phyloP scores from a whole-genome alignment of 2,329 filamentous ascomycete genomes.

The Stemphylium vesicarium region DNA sequence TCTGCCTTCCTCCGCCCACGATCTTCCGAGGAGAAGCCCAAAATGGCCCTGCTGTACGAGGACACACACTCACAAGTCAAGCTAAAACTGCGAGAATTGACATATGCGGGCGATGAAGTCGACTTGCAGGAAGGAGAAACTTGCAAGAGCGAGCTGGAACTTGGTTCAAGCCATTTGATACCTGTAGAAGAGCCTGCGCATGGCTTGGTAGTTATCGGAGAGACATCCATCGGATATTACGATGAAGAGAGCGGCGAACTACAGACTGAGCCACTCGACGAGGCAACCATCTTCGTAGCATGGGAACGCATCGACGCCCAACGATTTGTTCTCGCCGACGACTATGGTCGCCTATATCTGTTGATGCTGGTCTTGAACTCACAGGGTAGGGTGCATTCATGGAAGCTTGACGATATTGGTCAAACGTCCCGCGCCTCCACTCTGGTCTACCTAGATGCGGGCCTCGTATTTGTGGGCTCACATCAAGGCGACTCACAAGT shows the following conservation, averaged over 20 bases:
- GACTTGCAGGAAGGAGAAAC: conserved; percentile 61
- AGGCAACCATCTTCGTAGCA: conserved; percentile 86
- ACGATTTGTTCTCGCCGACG: conserved; percentile 87
- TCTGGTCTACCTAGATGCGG: conserved; percentile 77
- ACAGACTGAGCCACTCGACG: conserved; percentile 68
- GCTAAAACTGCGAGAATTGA: conserved; percentile 62
- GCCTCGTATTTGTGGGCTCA: conserved; percentile 83
- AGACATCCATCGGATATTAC: conserved; percentile 81
- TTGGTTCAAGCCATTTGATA: conserved; percentile 67
- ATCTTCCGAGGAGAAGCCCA: conserved; percentile 59
- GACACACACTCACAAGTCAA: conserved; percentile 64
- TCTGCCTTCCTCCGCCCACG: conserved; percentile 69
- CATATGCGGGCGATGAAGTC: conserved; percentile 59
- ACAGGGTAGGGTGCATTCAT: conserved; percentile 70
- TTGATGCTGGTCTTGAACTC: conserved; percentile 74
- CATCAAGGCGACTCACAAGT: conserved; percentile 93
- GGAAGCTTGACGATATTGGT: conserved; percentile 72
- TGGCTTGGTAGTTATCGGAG: conserved; percentile 56
- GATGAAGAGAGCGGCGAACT: conserved; percentile 75
- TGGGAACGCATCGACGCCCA: conserved; percentile 86
- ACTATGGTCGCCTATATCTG: conserved; percentile 86
- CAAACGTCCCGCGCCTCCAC: conserved; percentile 76
- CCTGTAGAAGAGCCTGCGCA: conserved; percentile 64
- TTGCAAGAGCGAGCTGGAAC: conserved; percentile 61
- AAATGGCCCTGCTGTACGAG: conserved; percentile 69